Percentiles rank a stretch among this genome's conserved stretches.
These are phyloP conservation scores for Chrysanthemum makinoi DNA, from an alignment of 129 eudicot species.

Conservation along the genomic window DNA sequence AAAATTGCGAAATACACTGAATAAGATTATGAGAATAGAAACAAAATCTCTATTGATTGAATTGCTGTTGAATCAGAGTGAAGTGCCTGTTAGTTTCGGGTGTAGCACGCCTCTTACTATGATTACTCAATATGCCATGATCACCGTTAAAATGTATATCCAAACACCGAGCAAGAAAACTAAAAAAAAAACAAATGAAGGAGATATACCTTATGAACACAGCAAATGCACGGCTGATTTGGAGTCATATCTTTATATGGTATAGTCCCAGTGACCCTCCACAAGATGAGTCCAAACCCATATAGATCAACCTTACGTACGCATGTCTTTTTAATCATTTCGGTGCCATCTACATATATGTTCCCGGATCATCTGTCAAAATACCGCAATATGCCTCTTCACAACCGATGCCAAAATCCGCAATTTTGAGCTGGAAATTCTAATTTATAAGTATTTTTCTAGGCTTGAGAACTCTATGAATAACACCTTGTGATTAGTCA, in stretches of 20 bases:
- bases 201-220: conserved; percentile 73
- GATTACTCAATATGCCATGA: too few relatives aligned
- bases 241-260: conserved; percentile 93
- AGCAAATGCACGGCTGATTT: conserved; percentile 90
- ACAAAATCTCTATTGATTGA: too few relatives aligned
- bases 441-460: conserved; percentile 71
- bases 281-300: conserved; percentile 86
- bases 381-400: conserved; percentile 71
- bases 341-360: conserved; percentile 99
- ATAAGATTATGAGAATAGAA: too few relatives aligned
- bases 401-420: conserved; percentile 95
- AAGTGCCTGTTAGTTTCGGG: too few relatives aligned
- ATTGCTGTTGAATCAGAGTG: too few relatives aligned
- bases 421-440: conserved; percentile 72
- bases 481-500: conserved; percentile 59
- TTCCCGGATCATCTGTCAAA: conserved; percentile 86
- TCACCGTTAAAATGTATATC: too few relatives aligned
- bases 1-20: not conserved
- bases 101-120: too few relatives aligned
- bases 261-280: conserved; percentile 96
- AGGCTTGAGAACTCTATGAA: conserved; percentile 91
- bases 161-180: not conserved
- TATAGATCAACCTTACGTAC: conserved; percentile 91
- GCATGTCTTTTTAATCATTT: conserved; percentile 80
- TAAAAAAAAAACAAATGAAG: not conserved